These are phyloP conservation scores for Gracilaria domingensis DNA, from an alignment of 23 red algal species.

Conservation along the genomic window DNA sequence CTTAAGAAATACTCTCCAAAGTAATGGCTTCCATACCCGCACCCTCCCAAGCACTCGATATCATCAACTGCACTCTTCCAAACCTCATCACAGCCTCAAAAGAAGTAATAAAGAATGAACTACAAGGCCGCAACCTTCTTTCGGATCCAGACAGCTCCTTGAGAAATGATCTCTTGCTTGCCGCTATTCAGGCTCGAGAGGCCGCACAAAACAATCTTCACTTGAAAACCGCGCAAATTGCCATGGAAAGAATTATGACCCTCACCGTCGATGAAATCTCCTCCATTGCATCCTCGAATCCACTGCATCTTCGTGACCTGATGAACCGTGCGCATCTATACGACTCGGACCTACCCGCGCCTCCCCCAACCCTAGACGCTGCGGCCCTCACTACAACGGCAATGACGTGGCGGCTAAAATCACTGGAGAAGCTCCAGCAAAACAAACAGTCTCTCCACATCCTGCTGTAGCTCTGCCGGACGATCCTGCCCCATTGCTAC, in stretches of 20 bases:
- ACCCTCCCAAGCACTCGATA: no score
- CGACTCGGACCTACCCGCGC: not conserved
- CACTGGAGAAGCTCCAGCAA: not conserved
- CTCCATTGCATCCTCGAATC: not conserved
- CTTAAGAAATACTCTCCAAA: no score
- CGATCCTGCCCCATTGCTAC: not conserved
- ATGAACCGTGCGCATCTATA: not conserved
- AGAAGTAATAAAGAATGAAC: no score
- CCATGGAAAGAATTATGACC: not conserved
- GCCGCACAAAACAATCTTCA: not conserved
- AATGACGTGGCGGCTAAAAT: not conserved
- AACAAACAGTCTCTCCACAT: not conserved
- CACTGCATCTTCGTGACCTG: not conserved
- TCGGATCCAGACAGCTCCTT: no score
- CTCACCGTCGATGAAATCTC: not conserved
- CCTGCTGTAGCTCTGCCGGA: not conserved
- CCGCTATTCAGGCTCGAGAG: not conserved
- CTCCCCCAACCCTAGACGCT: not conserved
- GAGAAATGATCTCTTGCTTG: not conserved
- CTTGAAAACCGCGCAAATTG: not conserved
- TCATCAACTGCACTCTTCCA: no score
- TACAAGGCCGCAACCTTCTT: no score
- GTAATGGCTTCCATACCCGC: no score
- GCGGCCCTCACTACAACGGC: not conserved
- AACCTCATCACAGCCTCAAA: no score